Percentiles rank a stretch among this genome's conserved stretches.
phyloP scores from a whole-genome alignment of 176 grass and related monocot species.

The Oryza longistaminata region DNA sequence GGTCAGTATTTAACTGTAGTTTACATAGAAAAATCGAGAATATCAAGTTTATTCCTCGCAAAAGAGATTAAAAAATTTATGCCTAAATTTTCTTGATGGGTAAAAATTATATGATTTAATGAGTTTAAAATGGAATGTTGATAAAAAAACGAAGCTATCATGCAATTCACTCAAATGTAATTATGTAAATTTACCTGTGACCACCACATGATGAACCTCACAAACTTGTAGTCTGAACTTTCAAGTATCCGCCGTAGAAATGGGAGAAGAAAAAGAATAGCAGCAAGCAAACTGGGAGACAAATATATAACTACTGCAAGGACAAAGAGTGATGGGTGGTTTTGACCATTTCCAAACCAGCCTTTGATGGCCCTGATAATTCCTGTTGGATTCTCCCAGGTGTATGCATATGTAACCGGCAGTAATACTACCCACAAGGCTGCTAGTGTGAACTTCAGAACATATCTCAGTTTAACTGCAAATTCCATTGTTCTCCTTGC shows the following conservation, averaged over 20 bases:
- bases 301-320: conserved; percentile 79
- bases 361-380: conserved; percentile 69
- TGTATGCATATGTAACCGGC: conserved; percentile 84
- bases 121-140: neutral
- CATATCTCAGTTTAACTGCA: conserved; percentile 80
- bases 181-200: conserved; percentile 70
- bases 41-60: neutral
- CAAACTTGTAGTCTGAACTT: conserved; percentile 59
- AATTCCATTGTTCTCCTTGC: conserved; percentile 90
- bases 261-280: conserved; percentile 78
- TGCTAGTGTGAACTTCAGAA: conserved; percentile 74
- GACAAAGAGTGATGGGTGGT: conserved; percentile 67
- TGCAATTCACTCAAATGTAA: conserved; percentile 22
- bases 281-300: conserved; percentile 67
- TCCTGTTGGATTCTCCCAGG: conserved; percentile 70
- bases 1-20: neutral
- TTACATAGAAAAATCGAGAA: neutral
- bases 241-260: conserved; percentile 69
- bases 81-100: neutral
- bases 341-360: conserved; percentile 79
- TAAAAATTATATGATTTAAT: neutral
- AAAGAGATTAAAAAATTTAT: conserved; percentile 4
- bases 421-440: conserved; percentile 79
- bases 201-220: conserved; percentile 97
- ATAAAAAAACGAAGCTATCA: neutral